These are phyloP conservation scores for Hymenoscyphus salicellus DNA, from an alignment of 2,329 filamentous ascomycete genomes.

Conservation along the genomic window DNA sequence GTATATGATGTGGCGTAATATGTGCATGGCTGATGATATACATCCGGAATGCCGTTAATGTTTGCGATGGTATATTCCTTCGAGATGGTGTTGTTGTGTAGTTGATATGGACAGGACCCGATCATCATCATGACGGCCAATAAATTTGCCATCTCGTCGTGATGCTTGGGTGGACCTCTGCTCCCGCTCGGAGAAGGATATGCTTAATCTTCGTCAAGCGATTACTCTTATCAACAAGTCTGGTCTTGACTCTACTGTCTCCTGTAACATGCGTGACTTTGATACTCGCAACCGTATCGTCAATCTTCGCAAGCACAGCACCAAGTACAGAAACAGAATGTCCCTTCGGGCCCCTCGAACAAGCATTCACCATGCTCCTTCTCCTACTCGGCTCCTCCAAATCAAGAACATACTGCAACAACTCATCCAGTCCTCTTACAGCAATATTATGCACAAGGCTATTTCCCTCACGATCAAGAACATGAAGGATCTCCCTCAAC, in stretches of 20 bases:
- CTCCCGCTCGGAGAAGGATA: slow-evolving; percentile 15
- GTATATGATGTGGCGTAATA: neutral
- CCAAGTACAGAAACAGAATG: slow-evolving; percentile 16
- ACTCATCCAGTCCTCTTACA: slow-evolving; percentile 22
- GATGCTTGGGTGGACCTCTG: slow-evolving; percentile 19
- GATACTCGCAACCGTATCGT: slow-evolving; percentile 9
- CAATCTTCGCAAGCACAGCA: slow-evolving; percentile 14
- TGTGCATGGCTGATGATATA: neutral
- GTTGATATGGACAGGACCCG: neutral
- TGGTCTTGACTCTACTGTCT: slow-evolving; percentile 4
- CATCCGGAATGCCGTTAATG: neutral
- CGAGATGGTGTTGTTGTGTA: neutral
- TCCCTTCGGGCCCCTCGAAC: slow-evolving; percentile 14
- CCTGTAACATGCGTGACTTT: slow-evolving; percentile 6
- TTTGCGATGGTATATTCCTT: neutral
- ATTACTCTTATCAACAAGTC: slow-evolving; percentile 12
- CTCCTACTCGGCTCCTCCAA: slow-evolving; percentile 21
- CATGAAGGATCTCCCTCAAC: slow-evolving; percentile 24
- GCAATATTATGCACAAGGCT: slow-evolving; percentile 25
- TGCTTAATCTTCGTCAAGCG: slow-evolving; percentile 20
- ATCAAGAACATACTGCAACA: slow-evolving; percentile 21
- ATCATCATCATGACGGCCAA: slow-evolving; percentile 10
- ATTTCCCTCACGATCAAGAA: slow-evolving; percentile 25
- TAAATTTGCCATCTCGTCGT: slow-evolving; percentile 22
- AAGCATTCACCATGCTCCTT: slow-evolving; percentile 25